These are phyloP conservation scores for Botrytis elliptica DNA, from an alignment of 2,329 filamentous ascomycete species.

Conservation along the genomic window DNA sequence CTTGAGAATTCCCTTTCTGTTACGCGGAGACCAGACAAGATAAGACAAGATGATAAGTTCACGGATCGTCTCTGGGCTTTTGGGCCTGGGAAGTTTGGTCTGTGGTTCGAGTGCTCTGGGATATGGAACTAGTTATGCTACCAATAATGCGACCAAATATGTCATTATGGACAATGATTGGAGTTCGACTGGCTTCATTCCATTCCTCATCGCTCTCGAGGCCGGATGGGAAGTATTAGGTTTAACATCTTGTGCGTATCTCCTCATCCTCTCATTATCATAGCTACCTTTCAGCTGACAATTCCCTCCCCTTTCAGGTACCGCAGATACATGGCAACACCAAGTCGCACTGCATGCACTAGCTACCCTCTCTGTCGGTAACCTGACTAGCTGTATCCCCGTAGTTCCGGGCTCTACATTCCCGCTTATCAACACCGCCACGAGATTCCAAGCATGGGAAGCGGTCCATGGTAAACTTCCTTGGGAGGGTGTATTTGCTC, in stretches of 20 bases:
- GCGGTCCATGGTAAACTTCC: slow-evolving; percentile 45
- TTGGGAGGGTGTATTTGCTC: slow-evolving; percentile 48
- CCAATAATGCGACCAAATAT: slow-evolving; percentile 9
- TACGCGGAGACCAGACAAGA: neutral
- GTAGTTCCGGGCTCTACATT: slow-evolving; percentile 48
- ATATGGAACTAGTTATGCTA: neutral
- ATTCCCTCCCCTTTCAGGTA: slow-evolving; percentile 31
- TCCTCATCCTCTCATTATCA: neutral
- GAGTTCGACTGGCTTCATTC: slow-evolving; percentile 44
- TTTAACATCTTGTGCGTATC: slow-evolving; percentile 35
- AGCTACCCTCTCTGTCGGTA: slow-evolving; percentile 47
- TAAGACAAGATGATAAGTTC: neutral
- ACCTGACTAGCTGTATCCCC: slow-evolving; percentile 47
- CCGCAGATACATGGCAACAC: slow-evolving; percentile 47
- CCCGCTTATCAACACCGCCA: slow-evolving; percentile 48
- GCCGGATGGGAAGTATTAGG: slow-evolving; percentile 47
- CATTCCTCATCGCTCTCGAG: slow-evolving; percentile 46
- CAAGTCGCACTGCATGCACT: slow-evolving; percentile 48
- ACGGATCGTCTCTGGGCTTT: neutral
- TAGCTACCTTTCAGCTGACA: neutral
- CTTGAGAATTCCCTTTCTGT: neutral
- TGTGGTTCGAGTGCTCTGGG: neutral
- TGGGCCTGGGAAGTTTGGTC: neutral
- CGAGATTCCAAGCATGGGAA: slow-evolving; percentile 47
- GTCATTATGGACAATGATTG: slow-evolving; percentile 42